Evolutionary conservation across 2,329 filamentous ascomycete genomes (phyloP).

Genomic region (Alternaria gansuensis): DNA sequence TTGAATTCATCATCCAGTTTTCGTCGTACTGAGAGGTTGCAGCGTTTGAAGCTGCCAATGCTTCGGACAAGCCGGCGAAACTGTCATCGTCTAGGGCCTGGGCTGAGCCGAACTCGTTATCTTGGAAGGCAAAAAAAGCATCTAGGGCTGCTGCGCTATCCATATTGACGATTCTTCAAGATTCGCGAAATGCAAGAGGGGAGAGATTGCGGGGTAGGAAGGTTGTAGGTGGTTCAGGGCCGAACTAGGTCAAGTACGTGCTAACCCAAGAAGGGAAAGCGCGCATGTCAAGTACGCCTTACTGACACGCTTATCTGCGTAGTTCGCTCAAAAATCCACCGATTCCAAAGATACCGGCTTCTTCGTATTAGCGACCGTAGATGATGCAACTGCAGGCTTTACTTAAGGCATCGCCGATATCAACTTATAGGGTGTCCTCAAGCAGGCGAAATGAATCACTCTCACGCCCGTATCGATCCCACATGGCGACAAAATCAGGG

Average conservation of each 20-base stretch:
- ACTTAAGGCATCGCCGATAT: no score
- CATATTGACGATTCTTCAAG: conserved; percentile 1
- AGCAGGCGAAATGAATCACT: no score
- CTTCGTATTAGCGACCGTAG: no score
- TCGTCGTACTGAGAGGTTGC: conserved; percentile 8
- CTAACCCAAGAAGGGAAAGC: conserved; percentile 19
- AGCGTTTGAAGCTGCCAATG: conserved; percentile 7
- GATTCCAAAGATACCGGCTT: no score
- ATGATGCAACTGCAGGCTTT: no score
- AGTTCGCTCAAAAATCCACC: not conserved
- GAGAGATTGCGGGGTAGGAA: conserved; percentile 7
- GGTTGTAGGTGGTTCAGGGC: not conserved
- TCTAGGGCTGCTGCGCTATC: not conserved
- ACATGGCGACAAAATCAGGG: no score
- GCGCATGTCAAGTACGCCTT: conserved; percentile 24
- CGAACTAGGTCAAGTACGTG: not conserved
- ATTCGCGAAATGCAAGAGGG: not conserved
- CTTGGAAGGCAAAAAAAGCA: conserved; percentile 3
- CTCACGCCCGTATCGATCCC: no score
- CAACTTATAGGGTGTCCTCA: no score
- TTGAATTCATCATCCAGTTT: conserved; percentile 11
- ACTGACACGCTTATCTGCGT: not conserved
- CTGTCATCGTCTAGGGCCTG: conserved; percentile 11
- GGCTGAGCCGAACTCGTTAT: conserved; percentile 1
- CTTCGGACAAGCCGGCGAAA: conserved; percentile 18